Evolutionary conservation across 768 basidiomycete genomes (phyloP), one percentile per base, ranked within the genome.

Genomic region (Porpolomopsis calyptriformis): DNA sequence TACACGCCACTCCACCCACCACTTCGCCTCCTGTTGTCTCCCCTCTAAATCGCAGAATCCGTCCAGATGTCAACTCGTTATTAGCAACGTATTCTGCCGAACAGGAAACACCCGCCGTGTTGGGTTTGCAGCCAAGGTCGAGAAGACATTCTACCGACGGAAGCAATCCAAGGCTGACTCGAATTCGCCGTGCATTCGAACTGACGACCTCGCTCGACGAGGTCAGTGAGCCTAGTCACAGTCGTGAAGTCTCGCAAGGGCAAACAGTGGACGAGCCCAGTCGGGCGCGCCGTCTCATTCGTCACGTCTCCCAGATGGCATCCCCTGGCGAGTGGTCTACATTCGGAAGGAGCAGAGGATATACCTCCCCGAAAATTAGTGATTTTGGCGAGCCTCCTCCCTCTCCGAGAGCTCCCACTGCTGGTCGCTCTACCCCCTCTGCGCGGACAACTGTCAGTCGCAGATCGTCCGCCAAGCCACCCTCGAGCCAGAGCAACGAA

Each of bases 21-120:
- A 36, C 33, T 29, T 16, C 29, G 7, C 40, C 14, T 4, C 10
- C 11, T n/a, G n/a, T n/a, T n/a, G n/a, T n/a, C 33, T 25, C 46
- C n/a, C 50, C 41, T 23, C 40, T 60, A 10, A 53, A 59, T 26
- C 60, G 57, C 23, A 67, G 60, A 52, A 70, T 71, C 33, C 69
- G 68, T 40, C 63, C 67, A 41, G 56, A 71, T 46, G 54, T 68
- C 22, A 58, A 64, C 47, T 58, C 60, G 53, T 65, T 19, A 49
- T 59, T 31, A 55, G 61, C n/a, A 54, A 60, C 25, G 20, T 52
- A 38, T 45, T 35, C 37, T 16, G 46, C 40, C 5, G 20, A 42
- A 38, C 4, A 31, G 34, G 26, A 20, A 22, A 46, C 12, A 12
- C 20, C 22, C 25, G 31, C 31, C n/a, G 45, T 26, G 5, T 33